Evolutionary conservation across 2,329 filamentous ascomycete genomes (phyloP), one percentile per base, ranked within the genome.

Genomic region (Basipetospora chlamydospora): DNA sequence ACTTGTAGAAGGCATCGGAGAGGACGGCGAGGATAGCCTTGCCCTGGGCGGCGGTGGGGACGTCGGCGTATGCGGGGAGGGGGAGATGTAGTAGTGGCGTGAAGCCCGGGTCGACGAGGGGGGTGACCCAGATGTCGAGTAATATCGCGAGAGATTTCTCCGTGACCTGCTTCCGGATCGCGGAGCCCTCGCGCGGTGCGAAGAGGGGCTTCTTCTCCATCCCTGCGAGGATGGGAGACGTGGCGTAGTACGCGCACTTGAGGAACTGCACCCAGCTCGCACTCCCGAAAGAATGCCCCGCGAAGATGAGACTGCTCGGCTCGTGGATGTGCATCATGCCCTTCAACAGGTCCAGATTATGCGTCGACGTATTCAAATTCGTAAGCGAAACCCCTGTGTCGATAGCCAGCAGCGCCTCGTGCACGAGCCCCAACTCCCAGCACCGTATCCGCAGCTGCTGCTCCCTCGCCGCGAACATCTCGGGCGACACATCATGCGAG

Each of bases 211-310:
- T 13, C 18, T 60, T 61, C 35, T 64, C 59, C 42, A 70, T 67
- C 21, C 53, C 48, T 5, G 56, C 52, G 1, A 73, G 52, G 11
- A 62, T 59, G 0, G 67, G 56, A 2, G 56, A 47, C 26, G 58
- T 59, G 10, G 68, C 65, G 56, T 86, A 84, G 60, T 77, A 88
- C 9, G 79, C 73, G 35, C 73, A 80, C 59, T 93, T 93, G 34
- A 88, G 59, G 38, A 92, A 70, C 50, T 92, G 85, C 2, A 80
- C 67, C 15, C 73, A 64, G 1, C 80, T 84, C 1, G 81, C 70
- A 1, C 77, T 79, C 16, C 85, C 85, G 45, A 92, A 92, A 13
- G 78, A 85, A 54, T 93, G 85, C 4, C 85, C 85, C 0, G 71
- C 73, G 51, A 82, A 88, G 28, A 77, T 70, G 31, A 92, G 74